phyloP scores from a whole-genome alignment of 305 asterid genomes.

The Ilex paraguariensis region DNA sequence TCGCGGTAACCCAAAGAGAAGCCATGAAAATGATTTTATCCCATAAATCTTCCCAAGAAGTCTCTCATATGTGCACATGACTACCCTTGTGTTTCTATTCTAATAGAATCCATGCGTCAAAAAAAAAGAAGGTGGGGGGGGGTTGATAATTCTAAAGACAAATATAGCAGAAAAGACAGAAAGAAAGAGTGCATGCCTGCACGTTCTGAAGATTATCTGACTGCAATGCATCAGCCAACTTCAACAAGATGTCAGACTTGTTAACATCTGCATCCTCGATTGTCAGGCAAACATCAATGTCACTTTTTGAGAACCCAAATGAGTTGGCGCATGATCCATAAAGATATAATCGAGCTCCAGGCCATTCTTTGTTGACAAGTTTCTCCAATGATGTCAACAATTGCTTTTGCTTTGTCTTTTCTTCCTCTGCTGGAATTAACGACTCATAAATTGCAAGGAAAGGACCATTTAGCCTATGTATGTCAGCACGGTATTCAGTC shows the following conservation, averaged over 20 bases:
- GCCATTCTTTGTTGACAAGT: conserved; percentile 76
- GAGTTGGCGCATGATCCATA: conserved; percentile 98
- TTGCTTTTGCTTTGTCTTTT: conserved; percentile 80
- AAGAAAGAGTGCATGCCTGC: conserved; percentile 45
- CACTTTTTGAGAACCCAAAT: conserved; percentile 89
- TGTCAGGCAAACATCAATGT: conserved; percentile 82
- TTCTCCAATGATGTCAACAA: conserved; percentile 53
- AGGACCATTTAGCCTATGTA: conserved; percentile 41
- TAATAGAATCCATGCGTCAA: no score
- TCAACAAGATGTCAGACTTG: conserved; percentile 67
- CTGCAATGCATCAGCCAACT: conserved; percentile 77
- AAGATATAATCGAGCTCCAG: conserved; percentile 67
- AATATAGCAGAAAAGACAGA: not conserved
- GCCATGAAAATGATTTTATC: no score
- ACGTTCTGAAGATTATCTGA: conserved; percentile 77
- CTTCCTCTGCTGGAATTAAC: conserved; percentile 86
- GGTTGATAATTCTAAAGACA: not conserved
- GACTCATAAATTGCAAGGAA: conserved; percentile 65
- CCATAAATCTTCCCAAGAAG: no score
- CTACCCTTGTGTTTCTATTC: no score
- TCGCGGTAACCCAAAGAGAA: no score
- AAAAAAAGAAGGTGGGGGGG: no score
- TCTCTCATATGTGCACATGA: no score
- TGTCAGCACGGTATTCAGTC: conserved; percentile 52
- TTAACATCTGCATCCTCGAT: conserved; percentile 50